These are phyloP conservation scores for Solanum pimpinellifolium DNA, from an alignment of 257 asterid species.

Conservation along the genomic window DNA sequence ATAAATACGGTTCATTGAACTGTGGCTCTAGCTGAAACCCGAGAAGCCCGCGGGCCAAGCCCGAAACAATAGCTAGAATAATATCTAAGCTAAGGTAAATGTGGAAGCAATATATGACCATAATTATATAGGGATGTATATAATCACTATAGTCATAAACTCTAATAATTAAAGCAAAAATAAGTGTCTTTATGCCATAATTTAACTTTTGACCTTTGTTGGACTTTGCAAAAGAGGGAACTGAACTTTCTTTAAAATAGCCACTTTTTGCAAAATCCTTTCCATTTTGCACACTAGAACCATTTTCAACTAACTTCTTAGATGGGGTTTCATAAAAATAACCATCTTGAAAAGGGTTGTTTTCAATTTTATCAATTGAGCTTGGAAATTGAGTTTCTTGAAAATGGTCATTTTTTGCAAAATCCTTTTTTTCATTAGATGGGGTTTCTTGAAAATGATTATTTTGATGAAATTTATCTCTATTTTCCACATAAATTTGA, in stretches of 20 bases:
- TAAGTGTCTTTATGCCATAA: conserved; percentile 34
- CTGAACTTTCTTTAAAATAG: background rate
- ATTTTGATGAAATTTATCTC: background rate
- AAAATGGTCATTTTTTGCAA: background rate
- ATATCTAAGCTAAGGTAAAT: conserved; percentile 47
- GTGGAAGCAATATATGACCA: conserved; percentile 32
- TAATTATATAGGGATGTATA: conserved; percentile 16
- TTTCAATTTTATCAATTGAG: background rate
- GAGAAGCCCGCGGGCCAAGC: conserved; percentile 33
- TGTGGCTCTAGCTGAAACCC: conserved; percentile 80
- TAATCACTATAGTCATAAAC: conserved; percentile 20
- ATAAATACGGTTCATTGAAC: conserved; percentile 59
- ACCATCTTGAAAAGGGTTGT: background rate
- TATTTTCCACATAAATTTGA: background rate
- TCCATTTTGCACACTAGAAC: background rate
- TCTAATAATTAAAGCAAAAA: conserved; percentile 30
- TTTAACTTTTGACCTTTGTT: background rate
- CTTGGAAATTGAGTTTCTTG: background rate
- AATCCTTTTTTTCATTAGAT: background rate
- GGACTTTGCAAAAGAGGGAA: background rate
- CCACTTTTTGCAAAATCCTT: background rate
- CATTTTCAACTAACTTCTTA: background rate
- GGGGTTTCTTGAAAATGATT: background rate
- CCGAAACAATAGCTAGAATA: conserved; percentile 35
- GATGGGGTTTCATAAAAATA: background rate